Evolutionary conservation across 495 filamentous ascomycete genomes (phyloP), one percentile per base, ranked within the genome.

Genomic region (Talaromyces stipitatus): DNA sequence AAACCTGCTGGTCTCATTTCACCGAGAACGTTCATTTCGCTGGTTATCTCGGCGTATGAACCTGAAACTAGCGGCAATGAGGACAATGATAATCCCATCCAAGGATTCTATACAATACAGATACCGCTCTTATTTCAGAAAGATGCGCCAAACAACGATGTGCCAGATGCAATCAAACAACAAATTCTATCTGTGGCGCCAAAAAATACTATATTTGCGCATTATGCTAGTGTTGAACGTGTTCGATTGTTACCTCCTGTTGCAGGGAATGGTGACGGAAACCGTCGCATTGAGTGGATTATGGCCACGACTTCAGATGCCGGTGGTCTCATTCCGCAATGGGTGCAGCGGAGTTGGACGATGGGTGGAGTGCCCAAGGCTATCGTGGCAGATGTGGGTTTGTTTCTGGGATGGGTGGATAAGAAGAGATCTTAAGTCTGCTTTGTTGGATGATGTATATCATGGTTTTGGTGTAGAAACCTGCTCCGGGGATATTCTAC

Each of bases 241-340:
- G 74, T 87, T 1, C 62, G 72, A 47, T 53, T 72, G 26, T 45
- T 75, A 9, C 63, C 70, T 4, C 54, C 52, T 38, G 36, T 5
- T 2, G 4, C 3, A n/a, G n/a, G n/a, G n/a, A n/a, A n/a, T 23
- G 6, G 18, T 4, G 28, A 36, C 11, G 55, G 23, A 12, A n/a
- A 50, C 8, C 16, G 46, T 61, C 20, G 71, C 28, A 73, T 87
- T 28, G 74, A 82, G 58, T 91, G 85, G 85, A 75, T 82, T 5
- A 87, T 89, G 80, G 81, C 81, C 3, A 89, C 86, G 45, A 80
- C 82, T n/a, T 85, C 84, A 45, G 80, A 90, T 64, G 85, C 87
- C 0, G 74, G 74, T 16, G 87, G 87, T 8, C 73, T 75, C 24
- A 74, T 92, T 54, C 88, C 88, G 6, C 69, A 77, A 64, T 86